A percentile compares a stretch with the other conserved stretches of the same genome.
phyloP scores from a whole-genome alignment of 2,329 filamentous ascomycete species.

The Penicillium sumatraense region DNA sequence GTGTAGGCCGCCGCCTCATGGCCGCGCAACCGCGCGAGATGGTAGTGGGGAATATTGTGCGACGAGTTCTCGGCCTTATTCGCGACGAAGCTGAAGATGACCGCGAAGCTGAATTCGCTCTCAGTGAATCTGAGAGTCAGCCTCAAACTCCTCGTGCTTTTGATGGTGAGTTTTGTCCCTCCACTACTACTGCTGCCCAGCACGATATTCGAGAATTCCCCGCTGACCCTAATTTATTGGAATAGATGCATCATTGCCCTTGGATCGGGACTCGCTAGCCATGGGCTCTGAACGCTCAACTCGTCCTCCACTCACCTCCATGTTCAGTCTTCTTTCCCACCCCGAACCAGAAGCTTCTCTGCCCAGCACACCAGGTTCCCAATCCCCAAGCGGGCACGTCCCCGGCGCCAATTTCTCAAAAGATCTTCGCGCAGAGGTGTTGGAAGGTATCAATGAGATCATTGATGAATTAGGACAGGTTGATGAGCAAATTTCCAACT shows the following conservation, averaged over 20 bases:
- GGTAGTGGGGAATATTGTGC: conserved; percentile 91
- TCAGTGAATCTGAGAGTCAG: conserved; percentile 64
- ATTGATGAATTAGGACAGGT: conserved; percentile 93
- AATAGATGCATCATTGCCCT: conserved; percentile 34
- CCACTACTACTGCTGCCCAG: too few relatives aligned
- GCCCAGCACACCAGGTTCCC: conserved; percentile 41
- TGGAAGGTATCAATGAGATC: conserved; percentile 93
- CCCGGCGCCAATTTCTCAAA: conserved; percentile 46
- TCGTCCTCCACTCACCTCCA: conserved; percentile 71
- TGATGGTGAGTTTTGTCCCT: conserved; percentile 38
- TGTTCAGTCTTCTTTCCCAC: conserved; percentile 86
- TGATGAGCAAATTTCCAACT: conserved; percentile 88
- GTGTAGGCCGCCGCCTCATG: conserved; percentile 76
- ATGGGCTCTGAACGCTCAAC: conserved; percentile 36
- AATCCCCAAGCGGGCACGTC: conserved; percentile 39
- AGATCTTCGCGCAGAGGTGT: conserved; percentile 85
- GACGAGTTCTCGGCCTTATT: conserved; percentile 86
- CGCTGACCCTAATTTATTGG: conserved; percentile 16
- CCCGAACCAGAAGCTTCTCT: conserved; percentile 53
- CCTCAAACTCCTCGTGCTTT: conserved; percentile 46
- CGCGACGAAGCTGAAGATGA: conserved; percentile 88
- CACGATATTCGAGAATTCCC: background rate
- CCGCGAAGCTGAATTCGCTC: conserved; percentile 64
- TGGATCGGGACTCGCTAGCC: conserved; percentile 33
- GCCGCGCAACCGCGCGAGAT: conserved; percentile 88